Evolutionary conservation across 176 grass and related monocot genomes (phyloP), one percentile per base, ranked within the genome.

Genomic region (Musa beccarii): DNA sequence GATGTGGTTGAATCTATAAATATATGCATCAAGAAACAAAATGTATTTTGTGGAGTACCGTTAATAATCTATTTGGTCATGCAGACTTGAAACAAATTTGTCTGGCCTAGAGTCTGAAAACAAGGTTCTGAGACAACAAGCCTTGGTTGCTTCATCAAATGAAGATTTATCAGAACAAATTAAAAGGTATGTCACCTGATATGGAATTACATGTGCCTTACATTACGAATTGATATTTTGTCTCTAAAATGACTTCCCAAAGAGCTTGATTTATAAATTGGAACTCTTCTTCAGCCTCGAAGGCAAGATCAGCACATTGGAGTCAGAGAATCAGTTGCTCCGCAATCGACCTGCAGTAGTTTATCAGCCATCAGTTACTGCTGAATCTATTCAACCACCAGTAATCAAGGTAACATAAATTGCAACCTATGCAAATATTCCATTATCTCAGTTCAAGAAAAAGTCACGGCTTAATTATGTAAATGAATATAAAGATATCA

Each of bases 81-180:
- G 67, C 86, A 97, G 90, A 75, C 81, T 89, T 74, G 90, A 97
- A 74, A 87, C 73, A 81, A 90, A 81, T 74, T 83, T 90, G 77
- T 89, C 85, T 16, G 86, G 66, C 78, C 59, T 92, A 80, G 87
- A 97, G 81, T 97, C 84, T 52, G 93, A 97, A 87, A 92, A 92
- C 73, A 81, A 92, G 15, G 75, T 77, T n/a, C 61, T 77, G 21
- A 63, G 75, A 49, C 59, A 77, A 28, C 75, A 77, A 65, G 49
- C 75, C 52, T 53, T 77, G 29, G 75, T 66, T 26, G 50, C 49
- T 52, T 77, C 75, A 66, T 19, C 49, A 77, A 77, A 77, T 66
- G 75, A 77, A 66, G 61, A 77, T 25, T 77, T 77, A 51, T 77
- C 50, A 66, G 75, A 77, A 52, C 49, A 77, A 64, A 59, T 77